phyloP scores from a whole-genome alignment of 352 stramenopile species.

The Phytophthora melonis region DNA sequence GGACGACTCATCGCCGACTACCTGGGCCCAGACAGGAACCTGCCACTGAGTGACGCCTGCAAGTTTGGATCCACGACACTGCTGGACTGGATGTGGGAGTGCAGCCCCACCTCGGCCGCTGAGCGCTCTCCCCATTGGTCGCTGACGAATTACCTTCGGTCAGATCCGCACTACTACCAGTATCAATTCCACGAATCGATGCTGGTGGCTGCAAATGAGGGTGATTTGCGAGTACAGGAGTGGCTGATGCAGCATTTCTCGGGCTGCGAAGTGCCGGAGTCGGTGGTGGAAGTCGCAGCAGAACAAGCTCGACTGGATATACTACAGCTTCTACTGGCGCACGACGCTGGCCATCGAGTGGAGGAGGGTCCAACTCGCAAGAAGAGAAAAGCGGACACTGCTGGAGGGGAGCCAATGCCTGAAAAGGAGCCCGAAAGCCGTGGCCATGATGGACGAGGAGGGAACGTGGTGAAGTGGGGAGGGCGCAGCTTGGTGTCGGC shows the following conservation, averaged over 20 bases:
- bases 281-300: not conserved
- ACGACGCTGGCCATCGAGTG: not conserved
- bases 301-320: not conserved
- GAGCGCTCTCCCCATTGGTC: not conserved
- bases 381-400: too few relatives aligned
- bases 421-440: too few relatives aligned
- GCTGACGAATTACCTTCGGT: conserved; percentile 6
- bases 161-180: not conserved
- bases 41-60: too few relatives aligned
- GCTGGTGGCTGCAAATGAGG: not conserved
- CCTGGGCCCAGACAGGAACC: too few relatives aligned
- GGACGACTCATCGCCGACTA: too few relatives aligned
- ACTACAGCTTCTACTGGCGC: not conserved
- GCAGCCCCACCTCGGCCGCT: not conserved
- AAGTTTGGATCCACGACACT: too few relatives aligned
- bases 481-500: too few relatives aligned
- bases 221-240: not conserved
- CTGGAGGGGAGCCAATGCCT: too few relatives aligned
- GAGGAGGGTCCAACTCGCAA: too few relatives aligned
- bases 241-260: not conserved
- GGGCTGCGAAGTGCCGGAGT: not conserved
- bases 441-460: too few relatives aligned
- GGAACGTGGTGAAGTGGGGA: too few relatives aligned
- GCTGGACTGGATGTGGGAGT: too few relatives aligned
- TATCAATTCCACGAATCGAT: not conserved